Evolutionary conservation across 768 basidiomycete species (phyloP), one percentile per base, ranked within the genome.

Genomic region (Leucosporidium creatinivorum): DNA sequence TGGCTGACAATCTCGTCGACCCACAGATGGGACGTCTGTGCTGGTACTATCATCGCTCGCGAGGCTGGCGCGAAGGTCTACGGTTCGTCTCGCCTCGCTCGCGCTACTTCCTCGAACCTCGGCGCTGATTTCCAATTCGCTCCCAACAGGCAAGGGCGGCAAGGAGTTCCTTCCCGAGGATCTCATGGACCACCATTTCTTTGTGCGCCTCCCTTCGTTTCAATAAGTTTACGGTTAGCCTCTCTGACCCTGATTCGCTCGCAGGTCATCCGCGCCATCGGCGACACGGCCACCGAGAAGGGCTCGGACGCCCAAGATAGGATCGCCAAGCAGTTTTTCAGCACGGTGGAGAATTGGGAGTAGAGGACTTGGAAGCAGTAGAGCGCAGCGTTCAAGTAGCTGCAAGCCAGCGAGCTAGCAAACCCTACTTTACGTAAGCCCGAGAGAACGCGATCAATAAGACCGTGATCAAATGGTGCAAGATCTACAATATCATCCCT

Each of bases 41-140:
- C 94, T 4, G 94, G 93, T 0, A 86, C 89, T 18, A 86, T 94
- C 73, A 93, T 98, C 68, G 88, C 89, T 0, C 84, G 89, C 68
- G 94, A 94, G 77, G 89, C 93, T 0, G 94, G 94, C 8, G 85
- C 87, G 19, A 79, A 87, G 17, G 85, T 89, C 36, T 87, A 88
- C 36, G 57, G 57, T 44, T 15, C 15, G 39, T 44, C 39, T 44
- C 33, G 33, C 33, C 33, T 33, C 33, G 15, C n/a, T 33, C 44
- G 13, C 19, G 31, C 12, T 57, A 26, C 55, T 17, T 13, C 2
- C 33, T 21, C 10, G 6, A 13, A 47, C 47, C 25, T 19, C 58
- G 23, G 10, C 25, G n/a, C 49, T 51, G 30, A n/a, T 23, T 15
- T 31, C 49, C n/a, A 9, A 23, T 26, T 25, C 36, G 18, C 26